Conservation (phyloP, 352 stramenopile genomes). For the Phytophthora pini region DNA sequence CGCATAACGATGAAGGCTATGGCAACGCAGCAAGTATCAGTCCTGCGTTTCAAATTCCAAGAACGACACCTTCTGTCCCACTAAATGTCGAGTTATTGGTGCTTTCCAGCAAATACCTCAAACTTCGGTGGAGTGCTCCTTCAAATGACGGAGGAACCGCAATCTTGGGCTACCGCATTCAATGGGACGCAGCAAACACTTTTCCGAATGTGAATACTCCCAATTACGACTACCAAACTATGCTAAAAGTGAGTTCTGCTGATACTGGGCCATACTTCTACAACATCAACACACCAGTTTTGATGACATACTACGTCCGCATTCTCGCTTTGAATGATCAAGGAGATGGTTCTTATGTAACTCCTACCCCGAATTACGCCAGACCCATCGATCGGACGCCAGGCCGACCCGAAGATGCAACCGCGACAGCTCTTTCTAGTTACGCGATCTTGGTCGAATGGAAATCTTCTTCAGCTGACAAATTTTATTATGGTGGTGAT, state of each 20-base stretch:
- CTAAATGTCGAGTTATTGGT: constrained; percentile 54
- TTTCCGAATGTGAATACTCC: constrained; percentile 84
- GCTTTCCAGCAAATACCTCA: constrained; percentile 72
- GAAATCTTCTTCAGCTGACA: constrained; percentile 80
- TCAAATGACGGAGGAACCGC: constrained; percentile 66
- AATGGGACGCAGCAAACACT: constrained; percentile 88
- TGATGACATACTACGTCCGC: constrained; percentile 87
- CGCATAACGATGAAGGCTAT: constrained; percentile 69
- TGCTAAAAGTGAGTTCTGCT: constrained; percentile 46
- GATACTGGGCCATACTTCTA: constrained; percentile 83
- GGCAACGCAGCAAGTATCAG: constrained; percentile 55
- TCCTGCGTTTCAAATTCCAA: constrained; percentile 62
- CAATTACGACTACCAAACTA: constrained; percentile 66
- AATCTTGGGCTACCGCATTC: constrained; percentile 90
- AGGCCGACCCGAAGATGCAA: constrained; percentile 65
- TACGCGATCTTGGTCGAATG: constrained; percentile 93
- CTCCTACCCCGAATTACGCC: constrained; percentile 56
- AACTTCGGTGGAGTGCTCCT: constrained; percentile 81
- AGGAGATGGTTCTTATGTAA: constrained; percentile 58
- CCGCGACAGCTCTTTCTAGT: constrained; percentile 81
- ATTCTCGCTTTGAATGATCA: constrained; percentile 94
- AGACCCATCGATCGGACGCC: constrained; percentile 77
- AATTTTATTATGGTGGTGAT: constrained; percentile 91
- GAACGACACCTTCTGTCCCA: constrained; percentile 49
- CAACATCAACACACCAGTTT: constrained; percentile 84